Evolutionary conservation across 2,329 filamentous ascomycete genomes (phyloP).

Genomic region (Paracamarosporium sp.): DNA sequence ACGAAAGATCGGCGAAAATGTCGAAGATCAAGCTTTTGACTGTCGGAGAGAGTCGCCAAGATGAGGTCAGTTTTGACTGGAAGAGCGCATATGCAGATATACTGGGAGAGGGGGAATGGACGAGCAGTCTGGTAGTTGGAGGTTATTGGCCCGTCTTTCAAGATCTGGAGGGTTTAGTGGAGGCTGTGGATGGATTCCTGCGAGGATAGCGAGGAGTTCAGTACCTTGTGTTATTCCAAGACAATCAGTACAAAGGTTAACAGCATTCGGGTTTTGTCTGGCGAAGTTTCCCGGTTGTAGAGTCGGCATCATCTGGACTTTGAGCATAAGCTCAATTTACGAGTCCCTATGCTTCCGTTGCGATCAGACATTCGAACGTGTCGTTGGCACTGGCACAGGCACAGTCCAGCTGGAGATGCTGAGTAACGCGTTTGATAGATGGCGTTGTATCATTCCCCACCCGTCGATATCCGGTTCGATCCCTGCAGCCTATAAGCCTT

Average conservation of each 20-base stretch:
- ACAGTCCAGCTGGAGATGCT: not conserved
- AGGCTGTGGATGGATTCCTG: constrained; percentile 32
- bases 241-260: too few species aligned
- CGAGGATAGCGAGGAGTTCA: not conserved
- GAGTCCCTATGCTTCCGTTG: not conserved
- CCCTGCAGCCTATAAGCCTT: not conserved
- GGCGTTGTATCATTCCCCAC: not conserved
- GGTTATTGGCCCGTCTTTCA: constrained; percentile 63
- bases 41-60: constrained; percentile 46
- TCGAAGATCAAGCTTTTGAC: constrained; percentile 39
- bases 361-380: not conserved
- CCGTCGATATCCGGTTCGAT: not conserved
- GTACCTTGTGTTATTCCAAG: too few species aligned
- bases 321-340: too few species aligned
- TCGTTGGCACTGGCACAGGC: not conserved
- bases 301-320: too few species aligned
- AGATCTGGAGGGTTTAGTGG: constrained; percentile 46
- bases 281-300: too few species aligned
- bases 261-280: too few species aligned
- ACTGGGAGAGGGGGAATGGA: constrained; percentile 23
- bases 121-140: constrained; percentile 45
- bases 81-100: constrained; percentile 38
- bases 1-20: too few species aligned
- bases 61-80: constrained; percentile 12
- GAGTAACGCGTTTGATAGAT: not conserved